Conservation (phyloP, 495 filamentous ascomycete genomes). For the Hamigera avellanea region DNA sequence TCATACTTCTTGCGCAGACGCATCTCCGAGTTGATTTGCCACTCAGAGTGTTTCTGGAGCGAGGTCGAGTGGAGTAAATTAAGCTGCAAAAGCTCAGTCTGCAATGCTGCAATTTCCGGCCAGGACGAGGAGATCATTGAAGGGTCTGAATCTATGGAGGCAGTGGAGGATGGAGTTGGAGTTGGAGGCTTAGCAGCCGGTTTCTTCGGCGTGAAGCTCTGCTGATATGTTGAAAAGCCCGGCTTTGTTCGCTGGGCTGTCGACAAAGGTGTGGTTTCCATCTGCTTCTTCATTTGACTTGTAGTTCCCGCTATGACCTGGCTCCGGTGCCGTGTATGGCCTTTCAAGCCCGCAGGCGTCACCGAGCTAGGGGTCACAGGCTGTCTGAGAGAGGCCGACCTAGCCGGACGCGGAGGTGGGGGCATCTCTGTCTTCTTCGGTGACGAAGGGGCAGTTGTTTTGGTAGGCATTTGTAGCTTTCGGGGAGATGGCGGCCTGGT, state of each 20-base stretch:
- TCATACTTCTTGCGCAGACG: conserved; percentile 28
- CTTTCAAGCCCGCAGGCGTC: conserved; percentile 6
- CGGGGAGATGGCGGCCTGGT: conserved; percentile 19
- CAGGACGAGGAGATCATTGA: conserved; percentile 24
- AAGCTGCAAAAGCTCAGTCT: conserved; percentile 63
- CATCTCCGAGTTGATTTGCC: conserved; percentile 22
- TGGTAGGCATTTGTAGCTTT: conserved; percentile 12
- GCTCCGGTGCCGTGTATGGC: conserved; percentile 27
- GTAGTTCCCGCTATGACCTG: conserved; percentile 17
- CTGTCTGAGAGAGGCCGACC: conserved; percentile 34
- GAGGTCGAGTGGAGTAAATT: conserved; percentile 50
- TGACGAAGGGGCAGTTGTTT: conserved; percentile 12
- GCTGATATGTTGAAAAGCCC: conserved; percentile 55
- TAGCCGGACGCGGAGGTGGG: conserved; percentile 21
- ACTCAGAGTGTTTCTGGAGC: conserved; percentile 19
- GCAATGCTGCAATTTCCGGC: conserved; percentile 50
- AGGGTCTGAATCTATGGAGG: conserved; percentile 4
- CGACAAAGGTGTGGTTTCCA: conserved; percentile 6
- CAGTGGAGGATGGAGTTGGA: conserved; percentile 9
- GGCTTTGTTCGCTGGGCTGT: conserved; percentile 27
- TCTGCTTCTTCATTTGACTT: conserved; percentile 6
- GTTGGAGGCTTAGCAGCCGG: conserved; percentile 43
- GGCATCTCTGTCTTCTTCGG: conserved; percentile 29
- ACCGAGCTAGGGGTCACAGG: conserved; percentile 10
- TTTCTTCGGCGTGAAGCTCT: conserved; percentile 59